Conservation (phyloP, 257 asterid species). For the Scutellaria minor region DNA sequence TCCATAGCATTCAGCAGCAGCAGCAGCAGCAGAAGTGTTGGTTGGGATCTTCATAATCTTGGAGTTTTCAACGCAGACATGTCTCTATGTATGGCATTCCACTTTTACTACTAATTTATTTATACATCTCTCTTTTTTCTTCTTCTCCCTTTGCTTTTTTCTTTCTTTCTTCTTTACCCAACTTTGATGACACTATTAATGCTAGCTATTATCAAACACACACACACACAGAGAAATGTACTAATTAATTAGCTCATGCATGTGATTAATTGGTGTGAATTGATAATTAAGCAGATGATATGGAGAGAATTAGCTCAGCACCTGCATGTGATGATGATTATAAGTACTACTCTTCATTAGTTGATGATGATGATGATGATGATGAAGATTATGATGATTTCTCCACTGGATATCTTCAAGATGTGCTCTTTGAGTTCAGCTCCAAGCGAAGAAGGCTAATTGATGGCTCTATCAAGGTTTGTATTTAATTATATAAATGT, state of each 20-base stretch:
- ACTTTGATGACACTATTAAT: constrained; percentile 11
- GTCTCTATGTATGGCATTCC: constrained; percentile 41
- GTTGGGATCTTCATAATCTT: constrained; percentile 51
- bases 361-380: constrained; percentile 24
- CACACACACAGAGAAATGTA: too few species aligned
- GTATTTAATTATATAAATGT: too few species aligned
- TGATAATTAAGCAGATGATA: constrained; percentile 19
- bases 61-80: constrained; percentile 76
- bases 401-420: constrained; percentile 87
- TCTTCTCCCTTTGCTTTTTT: not conserved
- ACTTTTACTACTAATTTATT: not conserved
- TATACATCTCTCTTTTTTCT: not conserved
- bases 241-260: not conserved
- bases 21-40: constrained; percentile 34
- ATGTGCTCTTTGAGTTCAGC: constrained; percentile 74
- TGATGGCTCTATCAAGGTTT: not conserved
- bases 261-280: not conserved
- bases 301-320: constrained; percentile 5
- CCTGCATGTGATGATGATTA: constrained; percentile 24
- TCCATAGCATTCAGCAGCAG: constrained; percentile 57
- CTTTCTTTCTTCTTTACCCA: not conserved
- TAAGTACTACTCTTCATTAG: not conserved
- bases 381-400: constrained; percentile 37
- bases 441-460: constrained; percentile 67
- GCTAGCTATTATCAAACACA: not conserved